Base-by-base conservation (phyloP, 148 eudicot genomes). In the Agrostemma githago region DNA sequence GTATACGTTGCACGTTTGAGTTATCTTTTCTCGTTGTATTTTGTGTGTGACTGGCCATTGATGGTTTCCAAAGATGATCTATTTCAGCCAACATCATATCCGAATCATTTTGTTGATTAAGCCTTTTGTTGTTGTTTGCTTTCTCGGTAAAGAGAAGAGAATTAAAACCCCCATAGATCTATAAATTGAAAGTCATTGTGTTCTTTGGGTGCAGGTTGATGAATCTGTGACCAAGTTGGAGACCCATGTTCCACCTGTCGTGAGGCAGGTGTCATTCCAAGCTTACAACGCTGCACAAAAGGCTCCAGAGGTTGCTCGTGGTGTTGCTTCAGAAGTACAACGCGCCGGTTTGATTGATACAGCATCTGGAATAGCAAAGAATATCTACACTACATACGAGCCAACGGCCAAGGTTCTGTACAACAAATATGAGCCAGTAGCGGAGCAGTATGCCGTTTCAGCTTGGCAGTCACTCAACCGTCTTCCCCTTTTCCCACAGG, bases 371-470 rank as follows among this genome's bases (percentile, higher is more conserved):
- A 66, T 90, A 1, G 97, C 96, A 57, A 89, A 85, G 84, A 84
- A 84, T 15, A 83, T 87, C 8, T 92, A 92, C 76, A 74, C 84
- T 43, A 95, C 84, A 73, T 92, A 79, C 12, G 93, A 94, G 85
- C 98, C 98, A 12, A 79, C 88, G 11, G 98, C 98, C 46, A 90
- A 87, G 83, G 89, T 75, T 39, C 80, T 92, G 0, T 92, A 90
- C 76, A 26, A 88, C 70, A 95, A 89, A 75, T 92, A 90, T 8
- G 97, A 95, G 82, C 99, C 97, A 0, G 88, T 92, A 6, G 99
- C 97, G 0, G 94, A 90, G 82, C 92, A 92, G 16, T 95, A 92
- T 44, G 99, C 96, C 1, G 92, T 75, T 1, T 80, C 90, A 4
- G 89, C 88, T 1, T 95, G 97, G 99, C 86, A 77, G 37, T 80